Base-by-base conservation (phyloP, 371 early-diverging fungal genomes). In the Rhizoclosmatium hyalinum region DNA sequence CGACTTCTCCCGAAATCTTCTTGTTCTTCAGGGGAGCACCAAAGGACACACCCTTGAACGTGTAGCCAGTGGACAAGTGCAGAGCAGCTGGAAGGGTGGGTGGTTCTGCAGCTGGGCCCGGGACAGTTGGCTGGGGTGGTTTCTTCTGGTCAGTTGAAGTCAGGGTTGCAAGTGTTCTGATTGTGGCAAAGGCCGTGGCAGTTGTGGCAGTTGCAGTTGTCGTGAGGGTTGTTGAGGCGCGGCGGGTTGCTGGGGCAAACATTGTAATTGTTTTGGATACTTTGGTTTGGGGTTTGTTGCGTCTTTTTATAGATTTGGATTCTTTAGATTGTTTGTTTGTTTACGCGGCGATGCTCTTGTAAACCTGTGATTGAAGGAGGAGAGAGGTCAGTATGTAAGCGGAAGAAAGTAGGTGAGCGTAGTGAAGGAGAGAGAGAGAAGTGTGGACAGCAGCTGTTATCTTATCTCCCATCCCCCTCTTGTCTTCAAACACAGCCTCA, bases 1-100 rank as follows among this genome's bases (percentile, higher is more conserved):
- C 87, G 45, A 85, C 79, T 75, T 87, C 87, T 64, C 87, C 87
- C 10, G 82, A 66, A 24, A 84, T 65, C 32, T 77, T 74, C 3
- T 47, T 10, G 43, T 69, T 71, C 14, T 62, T 58, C 43, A 81
- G 21, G 14, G 83, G 80, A 24, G 81, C 79, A 61, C 87, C 84
- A 58, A 87, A 87, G 1, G 82, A 81, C 41, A 77, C 78, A 17
- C 78, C 85, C 6, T 67, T 19, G 71, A 83, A 84, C 12, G 68
- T 32, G 43, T 83, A 65, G 50, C 87, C 84, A 21, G 82, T 72
- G 47, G 81, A 68, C 55, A 85, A 78, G 42, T 74, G 79, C 17
- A 83, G 76, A 3, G 72, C 46, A 46, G 82, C 85, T 44, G 83
- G 80, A n/a, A 78, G 76, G 41, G 70, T 8, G 19, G 81, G 80